Conservation (phyloP, 345 rosid species). For the Erucastrum elatum region DNA sequence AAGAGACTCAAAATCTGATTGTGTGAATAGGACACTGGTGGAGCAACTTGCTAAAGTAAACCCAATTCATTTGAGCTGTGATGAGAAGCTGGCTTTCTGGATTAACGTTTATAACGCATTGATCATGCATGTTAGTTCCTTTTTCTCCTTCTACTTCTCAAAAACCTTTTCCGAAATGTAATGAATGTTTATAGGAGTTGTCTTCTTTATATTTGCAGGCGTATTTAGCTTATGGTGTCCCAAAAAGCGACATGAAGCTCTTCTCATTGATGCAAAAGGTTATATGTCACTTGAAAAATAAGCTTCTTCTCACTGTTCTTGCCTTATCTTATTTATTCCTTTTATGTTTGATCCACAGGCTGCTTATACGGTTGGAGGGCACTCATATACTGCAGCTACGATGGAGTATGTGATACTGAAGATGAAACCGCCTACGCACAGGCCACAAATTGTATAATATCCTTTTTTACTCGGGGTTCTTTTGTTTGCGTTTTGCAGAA, state of each 20-base stretch:
- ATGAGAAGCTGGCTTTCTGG: conserved; percentile 96
- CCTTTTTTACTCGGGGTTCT: conserved; percentile 12
- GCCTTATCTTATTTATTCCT: not conserved
- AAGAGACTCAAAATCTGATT: conserved; percentile 4
- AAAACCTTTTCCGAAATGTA: conserved; percentile 8
- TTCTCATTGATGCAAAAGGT: conserved; percentile 98
- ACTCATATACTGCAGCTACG: conserved; percentile 76
- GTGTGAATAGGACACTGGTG: conserved; percentile 67
- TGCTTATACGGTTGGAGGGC: conserved; percentile 90
- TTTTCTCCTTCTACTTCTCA: conserved; percentile 6
- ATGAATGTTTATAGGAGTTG: conserved; percentile 23
- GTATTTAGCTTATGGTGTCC: conserved; percentile 94
- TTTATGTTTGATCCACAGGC: conserved; percentile 51
- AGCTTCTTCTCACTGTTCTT: conserved; percentile 2
- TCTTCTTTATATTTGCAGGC: conserved; percentile 53
- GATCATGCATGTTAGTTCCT: conserved; percentile 82
- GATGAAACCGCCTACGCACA: conserved; percentile 89
- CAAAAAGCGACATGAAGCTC: conserved; percentile 87
- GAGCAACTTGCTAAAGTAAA: conserved; percentile 85
- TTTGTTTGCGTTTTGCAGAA: not conserved
- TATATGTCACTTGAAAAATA: conserved; percentile 25
- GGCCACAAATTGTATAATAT: conserved; percentile 88
- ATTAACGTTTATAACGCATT: conserved; percentile 90
- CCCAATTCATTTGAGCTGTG: conserved; percentile 68
- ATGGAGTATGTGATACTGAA: conserved; percentile 77